phyloP scores from a whole-genome alignment of 352 stramenopile genomes.

The Phytophthora hibernalis region DNA sequence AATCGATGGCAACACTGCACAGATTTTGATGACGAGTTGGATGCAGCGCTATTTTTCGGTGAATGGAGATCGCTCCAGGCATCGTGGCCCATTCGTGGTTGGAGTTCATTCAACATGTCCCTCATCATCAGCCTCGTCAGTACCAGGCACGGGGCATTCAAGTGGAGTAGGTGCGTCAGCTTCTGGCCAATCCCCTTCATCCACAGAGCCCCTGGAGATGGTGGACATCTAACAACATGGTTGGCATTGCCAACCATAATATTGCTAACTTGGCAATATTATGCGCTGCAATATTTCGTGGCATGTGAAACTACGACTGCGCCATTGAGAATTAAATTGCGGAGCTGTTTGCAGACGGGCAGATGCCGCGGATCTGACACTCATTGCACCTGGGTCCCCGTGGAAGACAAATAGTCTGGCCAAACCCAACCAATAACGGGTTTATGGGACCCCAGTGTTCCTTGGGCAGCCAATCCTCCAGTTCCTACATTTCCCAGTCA shows the following conservation, averaged over 20 bases:
- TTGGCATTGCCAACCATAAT: too few relatives aligned
- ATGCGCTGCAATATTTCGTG: too few relatives aligned
- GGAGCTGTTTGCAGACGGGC: conserved; percentile 66
- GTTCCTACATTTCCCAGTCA: conserved; percentile 54
- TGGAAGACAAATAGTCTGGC: conserved; percentile 92
- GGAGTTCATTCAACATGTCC: background rate
- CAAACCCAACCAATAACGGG: conserved; percentile 95
- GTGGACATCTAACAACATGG: conserved; percentile 26
- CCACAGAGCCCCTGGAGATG: conserved; percentile 20
- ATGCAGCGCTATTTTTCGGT: conserved; percentile 52
- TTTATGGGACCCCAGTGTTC: conserved; percentile 94
- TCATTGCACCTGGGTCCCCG: conserved; percentile 75
- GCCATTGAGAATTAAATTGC: conserved; percentile 26
- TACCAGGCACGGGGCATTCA: background rate
- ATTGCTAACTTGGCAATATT: too few relatives aligned
- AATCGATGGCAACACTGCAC: conserved; percentile 64
- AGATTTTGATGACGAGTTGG: conserved; percentile 60
- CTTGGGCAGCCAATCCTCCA: conserved; percentile 95
- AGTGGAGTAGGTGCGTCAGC: background rate
- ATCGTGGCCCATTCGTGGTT: conserved; percentile 44
- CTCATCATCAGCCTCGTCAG: background rate
- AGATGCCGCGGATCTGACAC: conserved; percentile 74
- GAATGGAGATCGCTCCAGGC: conserved; percentile 45
- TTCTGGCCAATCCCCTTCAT: conserved; percentile 4
- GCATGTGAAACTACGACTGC: background rate